Evolutionary conservation across 768 basidiomycete species (phyloP), one percentile per base, ranked within the genome.

Genomic region (Hygrophoropsis aurantiaca): DNA sequence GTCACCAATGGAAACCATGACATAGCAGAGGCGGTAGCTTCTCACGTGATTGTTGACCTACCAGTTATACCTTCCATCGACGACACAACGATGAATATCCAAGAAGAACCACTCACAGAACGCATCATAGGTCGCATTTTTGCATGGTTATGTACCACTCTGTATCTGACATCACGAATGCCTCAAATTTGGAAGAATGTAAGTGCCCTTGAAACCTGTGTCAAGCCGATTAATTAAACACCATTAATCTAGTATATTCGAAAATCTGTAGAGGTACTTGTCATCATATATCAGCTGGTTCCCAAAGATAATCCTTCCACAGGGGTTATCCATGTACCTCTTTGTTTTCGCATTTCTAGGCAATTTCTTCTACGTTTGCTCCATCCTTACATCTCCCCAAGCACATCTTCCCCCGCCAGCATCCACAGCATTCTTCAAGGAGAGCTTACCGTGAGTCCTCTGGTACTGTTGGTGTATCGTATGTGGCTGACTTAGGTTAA

Each of bases 161-260:
- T 97, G 13, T 99, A 99, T 66, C 72, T 99, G 27, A 97, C 95
- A 3, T 90, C 88, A 3, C 82, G 97, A 49, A 68, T 99, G 58
- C 97, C 97, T 18, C 97, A 99, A 66, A 97, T 99, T 53, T 98
- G 97, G 97, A 95, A 94, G 68, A 97, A 97, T 60, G 94, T 97
- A 65, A 64, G 92, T 82, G 30, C 20, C 36, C 24, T 18, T 41
- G 40, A 19, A 18, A 41, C 18, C 36, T 37, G 30, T 7, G 13
- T 46, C 25, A 30, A 30, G 42, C 39, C 49, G 39, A 9, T 39
- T 36, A 24, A 42, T 1, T 51, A 44, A 40, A 21, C 52, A 6
- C 18, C 15, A 49, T 16, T 7, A 19, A 24, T 42, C 11, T 55
- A 95, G 92, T 94, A 79, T 60, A 82, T 78, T 46, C 79, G 94